Evolutionary conservation across 768 basidiomycete genomes (phyloP).

Genomic region (Leucogyrophana mollusca): DNA sequence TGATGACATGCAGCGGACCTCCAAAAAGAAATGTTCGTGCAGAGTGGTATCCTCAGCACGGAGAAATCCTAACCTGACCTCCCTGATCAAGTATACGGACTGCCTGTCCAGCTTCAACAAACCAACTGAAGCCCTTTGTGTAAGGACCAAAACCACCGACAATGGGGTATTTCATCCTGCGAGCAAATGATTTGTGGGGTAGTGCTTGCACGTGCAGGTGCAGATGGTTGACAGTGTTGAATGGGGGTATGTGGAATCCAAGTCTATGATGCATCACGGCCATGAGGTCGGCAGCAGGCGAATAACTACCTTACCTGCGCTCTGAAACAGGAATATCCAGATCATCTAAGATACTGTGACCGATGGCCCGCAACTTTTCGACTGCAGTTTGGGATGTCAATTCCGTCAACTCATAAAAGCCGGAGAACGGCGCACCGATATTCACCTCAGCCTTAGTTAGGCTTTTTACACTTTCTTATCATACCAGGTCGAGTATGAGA

Average conservation of each 20-base stretch:
- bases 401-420: slow-evolving; percentile 22
- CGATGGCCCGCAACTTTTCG: slow-evolving; percentile 47
- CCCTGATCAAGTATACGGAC: slow-evolving; percentile 58
- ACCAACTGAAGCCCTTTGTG: slow-evolving; percentile 73
- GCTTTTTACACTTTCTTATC: slow-evolving; percentile 53
- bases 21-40: too few relatives aligned
- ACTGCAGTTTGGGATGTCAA: slow-evolving; percentile 30
- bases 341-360: slow-evolving; percentile 49
- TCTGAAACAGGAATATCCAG: slow-evolving; percentile 38
- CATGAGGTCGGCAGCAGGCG: not conserved
- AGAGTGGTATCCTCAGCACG: slow-evolving; percentile 32
- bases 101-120: slow-evolving; percentile 60
- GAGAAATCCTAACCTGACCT: slow-evolving; percentile 46
- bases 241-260: slow-evolving; percentile 83
- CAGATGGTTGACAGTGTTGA: slow-evolving; percentile 68
- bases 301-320: slow-evolving; percentile 41
- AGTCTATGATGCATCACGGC: slow-evolving; percentile 41
- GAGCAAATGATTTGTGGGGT: slow-evolving; percentile 50
- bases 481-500: not conserved
- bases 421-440: slow-evolving; percentile 41
- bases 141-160: slow-evolving; percentile 35
- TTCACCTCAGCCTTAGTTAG: slow-evolving; percentile 43
- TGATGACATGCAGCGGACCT: too few relatives aligned
- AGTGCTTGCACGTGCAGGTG: slow-evolving; percentile 73
- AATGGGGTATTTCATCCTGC: slow-evolving; percentile 49